phyloP scores from a whole-genome alignment of 1,284 basidiomycete genomes.

The Kalmanozyma brasiliensis region DNA sequence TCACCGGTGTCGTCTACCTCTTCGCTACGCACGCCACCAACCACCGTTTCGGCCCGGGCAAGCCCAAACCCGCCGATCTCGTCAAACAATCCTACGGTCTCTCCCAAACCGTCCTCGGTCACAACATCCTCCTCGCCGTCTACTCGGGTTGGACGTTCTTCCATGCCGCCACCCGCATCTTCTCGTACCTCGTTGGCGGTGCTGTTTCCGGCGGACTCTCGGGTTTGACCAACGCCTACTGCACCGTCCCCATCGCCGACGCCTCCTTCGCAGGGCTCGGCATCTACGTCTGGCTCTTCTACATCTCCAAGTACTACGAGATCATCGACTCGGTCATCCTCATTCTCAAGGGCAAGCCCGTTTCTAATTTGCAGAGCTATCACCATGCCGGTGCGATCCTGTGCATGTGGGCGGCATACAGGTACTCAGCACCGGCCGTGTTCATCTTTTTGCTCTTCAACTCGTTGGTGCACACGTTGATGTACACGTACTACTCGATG shows the following conservation, averaged over 20 bases:
- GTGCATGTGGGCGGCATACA: constrained; percentile 66
- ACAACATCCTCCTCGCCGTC: constrained; percentile 65
- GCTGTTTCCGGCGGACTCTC: constrained; percentile 27
- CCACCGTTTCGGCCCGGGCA: constrained; percentile 40
- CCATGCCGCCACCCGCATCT: constrained; percentile 39
- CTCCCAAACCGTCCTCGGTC: constrained; percentile 54
- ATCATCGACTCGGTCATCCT: constrained; percentile 67
- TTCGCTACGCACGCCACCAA: constrained; percentile 49
- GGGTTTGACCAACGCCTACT: constrained; percentile 64
- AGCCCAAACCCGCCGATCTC: constrained; percentile 48
- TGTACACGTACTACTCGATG: constrained; percentile 66
- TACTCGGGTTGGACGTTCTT: constrained; percentile 62
- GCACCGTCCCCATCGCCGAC: constrained; percentile 63
- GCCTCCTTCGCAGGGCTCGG: constrained; percentile 56
- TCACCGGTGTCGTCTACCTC: constrained; percentile 45
- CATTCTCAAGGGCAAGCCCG: constrained; percentile 67
- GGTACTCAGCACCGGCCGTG: constrained; percentile 56
- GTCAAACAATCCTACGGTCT: constrained; percentile 49
- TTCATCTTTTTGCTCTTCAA: constrained; percentile 56
- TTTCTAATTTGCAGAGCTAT: constrained; percentile 59
- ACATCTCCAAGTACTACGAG: constrained; percentile 68
- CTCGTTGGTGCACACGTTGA: constrained; percentile 49
- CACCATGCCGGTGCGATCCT: constrained; percentile 64
- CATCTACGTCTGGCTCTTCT: constrained; percentile 65
- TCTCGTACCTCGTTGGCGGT: constrained; percentile 37